Evolutionary conservation across 2,329 filamentous ascomycete species (phyloP), one percentile per base, ranked within the genome.

Genomic region (Aspergillus carbonarius): DNA sequence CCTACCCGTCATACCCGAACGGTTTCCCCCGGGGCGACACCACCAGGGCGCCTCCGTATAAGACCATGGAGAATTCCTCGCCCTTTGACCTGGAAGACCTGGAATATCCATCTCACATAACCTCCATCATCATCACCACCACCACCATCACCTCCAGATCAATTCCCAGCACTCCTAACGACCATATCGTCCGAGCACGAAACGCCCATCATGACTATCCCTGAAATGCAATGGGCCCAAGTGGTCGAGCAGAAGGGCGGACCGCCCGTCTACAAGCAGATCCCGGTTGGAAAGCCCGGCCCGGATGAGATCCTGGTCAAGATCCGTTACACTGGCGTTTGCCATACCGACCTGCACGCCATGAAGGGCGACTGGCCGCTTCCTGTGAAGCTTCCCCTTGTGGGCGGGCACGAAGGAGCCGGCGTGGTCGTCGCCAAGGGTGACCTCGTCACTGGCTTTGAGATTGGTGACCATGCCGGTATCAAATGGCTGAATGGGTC

Each of bases 401-500:
- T 96, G 58, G 93, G 93, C 72, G 92, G 92, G 49, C 88, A 88
- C 74, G 85, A 87, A 74, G 86, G 92, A 70, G 92, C 91, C 27
- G 92, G 93, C 73, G 78, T 93, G 52, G 90, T 96, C 37, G 92
- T 97, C 34, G 87, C 90, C 53, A 84, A 84, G 63, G 93, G 93
- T 68, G 81, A 88, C 17, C 84, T 96, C 35, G 92, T 95, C 64
- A 79, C 83, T 3, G 91, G 95, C 68, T 79, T 96, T 61, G 80
- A 92, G 73, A 82, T 96, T 68, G 93, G 93, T 67, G 92, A 96
- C 71, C 81, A 92, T 70, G 93, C 87, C 61, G 93, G 93, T 73
- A 85, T 98, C 77, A 96, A 91, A 63, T 97, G 92, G 92, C 82
- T 96, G 72, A 95, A 96, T 77, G 90, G 91, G 63, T 88, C 89